These are phyloP conservation scores for Phoma herbarum DNA, from an alignment of 2,329 filamentous ascomycete genomes.

Conservation along the genomic window DNA sequence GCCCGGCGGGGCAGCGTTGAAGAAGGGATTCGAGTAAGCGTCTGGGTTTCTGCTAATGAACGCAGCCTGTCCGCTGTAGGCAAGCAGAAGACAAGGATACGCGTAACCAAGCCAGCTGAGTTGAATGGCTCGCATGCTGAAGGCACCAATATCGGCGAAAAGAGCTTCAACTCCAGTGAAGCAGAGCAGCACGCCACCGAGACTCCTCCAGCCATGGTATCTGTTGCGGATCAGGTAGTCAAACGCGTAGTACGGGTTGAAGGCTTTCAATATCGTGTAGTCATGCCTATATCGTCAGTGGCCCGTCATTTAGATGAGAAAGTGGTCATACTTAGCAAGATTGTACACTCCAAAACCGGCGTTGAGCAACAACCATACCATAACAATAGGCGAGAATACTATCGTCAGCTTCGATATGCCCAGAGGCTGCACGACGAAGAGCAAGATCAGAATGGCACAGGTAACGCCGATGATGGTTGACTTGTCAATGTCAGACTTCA, in stretches of 20 bases:
- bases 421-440: constrained; percentile 72
- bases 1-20: constrained; percentile 72
- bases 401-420: constrained; percentile 69
- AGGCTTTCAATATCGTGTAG: constrained; percentile 61
- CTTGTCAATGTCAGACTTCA: constrained; percentile 63
- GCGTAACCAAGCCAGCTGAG: constrained; percentile 76
- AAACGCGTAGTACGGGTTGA: constrained; percentile 66
- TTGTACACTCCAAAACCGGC: constrained; percentile 68
- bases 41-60: constrained; percentile 69
- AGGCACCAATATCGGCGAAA: constrained; percentile 82
- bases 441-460: constrained; percentile 69
- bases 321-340: constrained; percentile 32
- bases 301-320: no score
- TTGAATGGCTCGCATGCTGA: constrained; percentile 73
- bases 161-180: constrained; percentile 80
- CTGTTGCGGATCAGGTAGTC: constrained; percentile 68
- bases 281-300: constrained; percentile 52
- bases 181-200: constrained; percentile 75
- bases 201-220: constrained; percentile 68
- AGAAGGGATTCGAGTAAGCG: constrained; percentile 77
- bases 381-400: constrained; percentile 71
- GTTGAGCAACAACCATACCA: constrained; percentile 73
- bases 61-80: constrained; percentile 78
- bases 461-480: constrained; percentile 69
- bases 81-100: constrained; percentile 72